A percentile compares a stretch with the other conserved stretches of the same genome.
These are phyloP conservation scores for Lophiotrema nucula DNA, from an alignment of 495 filamentous ascomycete species.

Conservation along the genomic window DNA sequence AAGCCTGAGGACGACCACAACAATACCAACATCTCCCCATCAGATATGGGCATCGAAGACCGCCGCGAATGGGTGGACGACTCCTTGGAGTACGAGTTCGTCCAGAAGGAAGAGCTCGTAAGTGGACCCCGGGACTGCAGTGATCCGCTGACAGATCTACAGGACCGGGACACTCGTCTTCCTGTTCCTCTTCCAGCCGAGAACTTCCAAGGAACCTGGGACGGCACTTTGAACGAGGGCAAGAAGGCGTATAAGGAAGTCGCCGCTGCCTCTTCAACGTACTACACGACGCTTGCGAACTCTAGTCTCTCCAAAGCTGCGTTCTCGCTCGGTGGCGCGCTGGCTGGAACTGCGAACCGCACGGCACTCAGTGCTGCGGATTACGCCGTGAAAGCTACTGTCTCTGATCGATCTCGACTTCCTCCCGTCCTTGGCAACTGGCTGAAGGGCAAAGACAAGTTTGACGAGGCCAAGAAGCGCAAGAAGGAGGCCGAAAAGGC, in stretches of 20 bases:
- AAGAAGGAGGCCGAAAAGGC: background rate
- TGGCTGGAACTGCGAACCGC: constrained; percentile 10
- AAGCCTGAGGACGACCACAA: too few species aligned
- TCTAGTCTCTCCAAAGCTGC: constrained; percentile 3
- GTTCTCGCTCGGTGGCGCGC: constrained; percentile 1
- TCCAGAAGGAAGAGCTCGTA: background rate
- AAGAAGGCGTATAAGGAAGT: background rate
- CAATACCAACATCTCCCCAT: too few species aligned
- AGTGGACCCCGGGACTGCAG: background rate
- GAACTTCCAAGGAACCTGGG: constrained; percentile 11
- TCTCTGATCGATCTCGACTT: background rate
- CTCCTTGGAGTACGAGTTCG: background rate
- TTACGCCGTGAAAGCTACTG: background rate
- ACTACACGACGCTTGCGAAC: background rate
- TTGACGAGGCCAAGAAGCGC: constrained; percentile 8
- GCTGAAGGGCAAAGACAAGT: constrained; percentile 8
- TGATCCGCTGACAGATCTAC: background rate
- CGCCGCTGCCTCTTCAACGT: background rate
- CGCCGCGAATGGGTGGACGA: too few species aligned
- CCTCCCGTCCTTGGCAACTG: background rate
- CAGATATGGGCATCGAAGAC: too few species aligned
- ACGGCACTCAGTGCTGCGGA: background rate
- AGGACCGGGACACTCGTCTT: background rate
- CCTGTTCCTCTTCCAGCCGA: background rate
- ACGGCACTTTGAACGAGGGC: background rate